A percentile compares a stretch with the other conserved stretches of the same genome.
Conservation (phyloP, 106 monocot genomes). For the Dendrobium nobile region DNA sequence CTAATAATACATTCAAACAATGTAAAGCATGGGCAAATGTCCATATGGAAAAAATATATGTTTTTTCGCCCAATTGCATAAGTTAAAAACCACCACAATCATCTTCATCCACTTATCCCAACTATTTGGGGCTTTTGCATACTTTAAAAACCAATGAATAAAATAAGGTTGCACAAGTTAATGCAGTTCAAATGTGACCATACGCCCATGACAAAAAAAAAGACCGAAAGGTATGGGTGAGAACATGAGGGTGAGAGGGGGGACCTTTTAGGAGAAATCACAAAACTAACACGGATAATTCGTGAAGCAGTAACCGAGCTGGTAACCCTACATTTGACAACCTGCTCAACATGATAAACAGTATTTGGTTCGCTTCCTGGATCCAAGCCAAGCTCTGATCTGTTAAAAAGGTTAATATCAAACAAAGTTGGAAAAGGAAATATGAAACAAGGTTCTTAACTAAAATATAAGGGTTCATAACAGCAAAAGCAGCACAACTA, state of each 20-base stretch:
- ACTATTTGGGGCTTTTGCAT: background rate
- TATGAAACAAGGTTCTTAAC: background rate
- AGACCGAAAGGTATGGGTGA: background rate
- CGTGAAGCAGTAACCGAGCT: slow-evolving; percentile 31
- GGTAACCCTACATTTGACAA: slow-evolving; percentile 84
- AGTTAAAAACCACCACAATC: background rate
- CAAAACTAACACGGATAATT: slow-evolving; percentile 71
- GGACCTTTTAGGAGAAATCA: slow-evolving; percentile 66
- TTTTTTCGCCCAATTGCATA: background rate
- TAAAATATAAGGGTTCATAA: no score
- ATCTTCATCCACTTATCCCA: no score
- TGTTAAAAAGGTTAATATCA: slow-evolving; percentile 16
- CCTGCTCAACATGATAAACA: slow-evolving; percentile 86
- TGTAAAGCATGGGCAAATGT: background rate
- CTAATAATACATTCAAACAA: background rate
- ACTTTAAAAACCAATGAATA: background rate
- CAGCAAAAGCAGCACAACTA: background rate
- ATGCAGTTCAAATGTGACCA: background rate
- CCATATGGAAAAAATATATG: background rate
- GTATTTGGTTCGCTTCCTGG: slow-evolving; percentile 60
- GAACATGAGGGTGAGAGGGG: background rate
- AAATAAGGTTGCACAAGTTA: background rate
- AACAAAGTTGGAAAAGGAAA: background rate
- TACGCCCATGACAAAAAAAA: background rate
- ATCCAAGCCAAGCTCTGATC: slow-evolving; percentile 87